These are phyloP conservation scores for Triticum turgidum DNA, from an alignment of 176 grass and related monocot genomes.

Conservation along the genomic window DNA sequence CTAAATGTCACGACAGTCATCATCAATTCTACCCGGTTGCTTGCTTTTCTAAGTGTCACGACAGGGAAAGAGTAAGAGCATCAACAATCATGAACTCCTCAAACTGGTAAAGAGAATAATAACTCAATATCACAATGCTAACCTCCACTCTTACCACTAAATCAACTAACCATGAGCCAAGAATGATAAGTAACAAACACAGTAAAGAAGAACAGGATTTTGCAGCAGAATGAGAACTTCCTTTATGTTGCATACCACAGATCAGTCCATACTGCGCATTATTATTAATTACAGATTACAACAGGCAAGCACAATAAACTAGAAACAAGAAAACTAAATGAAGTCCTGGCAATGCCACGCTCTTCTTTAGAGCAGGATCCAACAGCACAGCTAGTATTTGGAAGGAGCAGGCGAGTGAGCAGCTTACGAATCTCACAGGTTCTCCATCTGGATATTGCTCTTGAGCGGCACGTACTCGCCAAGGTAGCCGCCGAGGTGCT, in stretches of 20 bases:
- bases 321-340: background rate
- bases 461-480: conserved; percentile 96
- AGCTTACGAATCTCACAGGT: conserved; percentile 58
- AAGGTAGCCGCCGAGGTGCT: conserved; percentile 91
- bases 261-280: background rate
- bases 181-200: background rate
- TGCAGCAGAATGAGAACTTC: conserved; percentile 20
- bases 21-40: background rate
- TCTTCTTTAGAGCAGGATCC: conserved; percentile 30
- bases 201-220: background rate
- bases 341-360: conserved; percentile 7
- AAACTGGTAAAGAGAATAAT: background rate
- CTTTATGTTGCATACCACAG: conserved; percentile 28
- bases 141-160: background rate
- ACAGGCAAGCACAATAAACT: conserved; percentile 1
- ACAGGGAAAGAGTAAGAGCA: background rate
- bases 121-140: background rate
- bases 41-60: background rate
- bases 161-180: no score
- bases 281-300: conserved; percentile 38
- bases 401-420: conserved; percentile 19
- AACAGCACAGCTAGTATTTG: conserved; percentile 4
- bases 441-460: conserved; percentile 95
- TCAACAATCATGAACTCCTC: background rate
- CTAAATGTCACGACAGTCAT: background rate